phyloP scores from a whole-genome alignment of 73 alveolate species.

The Uronychia setigera region DNA sequence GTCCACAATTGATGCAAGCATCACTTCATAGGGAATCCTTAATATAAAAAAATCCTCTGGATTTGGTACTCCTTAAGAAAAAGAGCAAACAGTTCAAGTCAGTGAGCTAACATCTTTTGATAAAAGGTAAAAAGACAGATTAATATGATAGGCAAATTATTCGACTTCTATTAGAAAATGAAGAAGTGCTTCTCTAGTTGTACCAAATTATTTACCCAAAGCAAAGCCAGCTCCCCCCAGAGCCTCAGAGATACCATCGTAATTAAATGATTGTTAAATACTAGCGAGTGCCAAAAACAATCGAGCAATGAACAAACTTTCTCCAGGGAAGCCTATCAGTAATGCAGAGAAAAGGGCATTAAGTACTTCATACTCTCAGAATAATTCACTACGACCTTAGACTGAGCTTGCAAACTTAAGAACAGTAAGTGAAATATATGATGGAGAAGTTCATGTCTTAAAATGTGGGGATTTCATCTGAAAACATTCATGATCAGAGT shows the following conservation, averaged over 20 bases:
- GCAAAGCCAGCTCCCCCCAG: constrained; percentile 2
- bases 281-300: background rate
- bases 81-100: too few relatives aligned
- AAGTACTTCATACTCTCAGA: background rate
- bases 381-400: background rate
- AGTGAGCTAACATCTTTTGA: background rate
- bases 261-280: too few relatives aligned
- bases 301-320: background rate
- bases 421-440: too few relatives aligned
- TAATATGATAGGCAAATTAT: background rate
- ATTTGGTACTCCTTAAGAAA: too few relatives aligned
- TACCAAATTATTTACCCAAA: background rate
- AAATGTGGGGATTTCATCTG: background rate
- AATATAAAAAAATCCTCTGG: too few relatives aligned
- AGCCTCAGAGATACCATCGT: background rate
- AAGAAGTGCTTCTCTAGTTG: background rate
- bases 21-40: too few relatives aligned
- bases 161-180: background rate
- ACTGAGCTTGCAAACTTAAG: background rate
- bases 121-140: background rate
- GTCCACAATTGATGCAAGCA: too few relatives aligned
- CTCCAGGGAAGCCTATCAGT: background rate
- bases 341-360: background rate
- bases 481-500: background rate
- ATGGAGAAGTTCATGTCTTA: background rate